These are phyloP conservation scores for Phytopythium sindhum DNA, from an alignment of 352 stramenopile genomes.

Conservation along the genomic window DNA sequence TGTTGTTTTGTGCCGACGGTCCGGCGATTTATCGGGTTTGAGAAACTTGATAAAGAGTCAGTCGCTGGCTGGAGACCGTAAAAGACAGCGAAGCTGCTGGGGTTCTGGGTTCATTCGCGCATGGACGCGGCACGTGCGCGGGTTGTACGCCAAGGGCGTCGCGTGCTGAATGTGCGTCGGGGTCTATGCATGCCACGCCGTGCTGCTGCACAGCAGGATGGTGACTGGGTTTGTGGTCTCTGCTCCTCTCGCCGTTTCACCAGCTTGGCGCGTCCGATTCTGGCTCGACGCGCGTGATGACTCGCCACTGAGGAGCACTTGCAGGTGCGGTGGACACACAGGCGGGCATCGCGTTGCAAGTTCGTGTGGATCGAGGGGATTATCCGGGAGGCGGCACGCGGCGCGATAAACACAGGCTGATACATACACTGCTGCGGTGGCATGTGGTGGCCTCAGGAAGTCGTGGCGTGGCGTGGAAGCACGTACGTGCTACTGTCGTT, in stretches of 20 bases:
- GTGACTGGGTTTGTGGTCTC: too few relatives aligned
- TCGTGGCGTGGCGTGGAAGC: neutral
- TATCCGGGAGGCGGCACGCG: neutral
- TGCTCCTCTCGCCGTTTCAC: neutral
- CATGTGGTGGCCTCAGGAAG: too few relatives aligned
- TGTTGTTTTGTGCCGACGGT: neutral
- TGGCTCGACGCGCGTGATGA: too few relatives aligned
- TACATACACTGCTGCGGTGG: too few relatives aligned
- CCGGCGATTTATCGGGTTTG: neutral
- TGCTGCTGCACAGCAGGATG: neutral
- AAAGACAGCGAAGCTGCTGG: neutral
- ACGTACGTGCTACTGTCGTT: neutral
- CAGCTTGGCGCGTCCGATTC: neutral
- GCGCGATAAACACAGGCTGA: neutral
- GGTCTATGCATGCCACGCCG: neutral
- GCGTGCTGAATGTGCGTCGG: neutral
- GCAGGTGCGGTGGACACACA: neutral
- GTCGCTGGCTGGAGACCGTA: neutral
- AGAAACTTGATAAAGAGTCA: slow-evolving; percentile 1
- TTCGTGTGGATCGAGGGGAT: neutral
- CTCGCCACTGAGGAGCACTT: too few relatives aligned
- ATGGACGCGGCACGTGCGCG: neutral
- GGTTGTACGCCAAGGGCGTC: neutral
- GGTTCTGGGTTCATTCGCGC: neutral
- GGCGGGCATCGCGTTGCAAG: neutral